phyloP scores from a whole-genome alignment of 1,284 basidiomycete species.

The Athelia sp. region DNA sequence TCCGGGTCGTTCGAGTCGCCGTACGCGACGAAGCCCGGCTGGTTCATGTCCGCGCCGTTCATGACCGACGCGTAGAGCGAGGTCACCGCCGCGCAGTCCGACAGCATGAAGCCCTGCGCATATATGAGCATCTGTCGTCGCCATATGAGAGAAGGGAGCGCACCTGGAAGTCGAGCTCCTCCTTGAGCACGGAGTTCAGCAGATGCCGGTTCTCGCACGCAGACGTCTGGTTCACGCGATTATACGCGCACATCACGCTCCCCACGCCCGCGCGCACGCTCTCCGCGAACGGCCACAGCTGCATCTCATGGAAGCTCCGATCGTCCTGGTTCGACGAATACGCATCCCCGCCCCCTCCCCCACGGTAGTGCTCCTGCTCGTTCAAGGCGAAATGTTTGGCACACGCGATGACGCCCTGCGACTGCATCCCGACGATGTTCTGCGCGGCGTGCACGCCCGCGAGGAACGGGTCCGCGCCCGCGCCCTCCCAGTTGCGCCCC shows the following conservation, averaged over 20 bases:
- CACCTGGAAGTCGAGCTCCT: constrained; percentile 24
- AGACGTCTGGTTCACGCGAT: constrained; percentile 39
- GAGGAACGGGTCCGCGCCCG: constrained; percentile 37
- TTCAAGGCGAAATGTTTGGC: constrained; percentile 28
- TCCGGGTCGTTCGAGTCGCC: constrained; percentile 10
- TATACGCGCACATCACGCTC: constrained; percentile 45
- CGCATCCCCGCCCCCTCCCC: constrained; percentile 11
- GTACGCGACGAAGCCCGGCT: constrained; percentile 14
- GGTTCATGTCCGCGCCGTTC: constrained; percentile 19
- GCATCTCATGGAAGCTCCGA: constrained; percentile 33
- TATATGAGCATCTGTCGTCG: too few species aligned
- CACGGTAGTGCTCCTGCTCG: constrained; percentile 32
- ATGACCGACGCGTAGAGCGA: background rate
- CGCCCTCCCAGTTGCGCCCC: constrained; percentile 49
- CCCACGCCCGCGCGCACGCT: constrained; percentile 41
- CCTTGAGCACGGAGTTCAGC: constrained; percentile 46
- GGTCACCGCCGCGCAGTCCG: constrained; percentile 20
- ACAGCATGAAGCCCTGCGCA: constrained; percentile 15
- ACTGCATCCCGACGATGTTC: constrained; percentile 25
- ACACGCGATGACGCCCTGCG: constrained; percentile 36
- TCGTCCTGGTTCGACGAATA: constrained; percentile 40
- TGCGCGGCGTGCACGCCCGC: constrained; percentile 34
- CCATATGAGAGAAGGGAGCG: background rate
- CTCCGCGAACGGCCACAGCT: constrained; percentile 37
- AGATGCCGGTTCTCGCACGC: constrained; percentile 42